Percentiles rank a stretch among this genome's conserved stretches.
These are phyloP conservation scores for Phellopilus nigrolimitatus DNA, from an alignment of 1,284 basidiomycete genomes.

Conservation along the genomic window DNA sequence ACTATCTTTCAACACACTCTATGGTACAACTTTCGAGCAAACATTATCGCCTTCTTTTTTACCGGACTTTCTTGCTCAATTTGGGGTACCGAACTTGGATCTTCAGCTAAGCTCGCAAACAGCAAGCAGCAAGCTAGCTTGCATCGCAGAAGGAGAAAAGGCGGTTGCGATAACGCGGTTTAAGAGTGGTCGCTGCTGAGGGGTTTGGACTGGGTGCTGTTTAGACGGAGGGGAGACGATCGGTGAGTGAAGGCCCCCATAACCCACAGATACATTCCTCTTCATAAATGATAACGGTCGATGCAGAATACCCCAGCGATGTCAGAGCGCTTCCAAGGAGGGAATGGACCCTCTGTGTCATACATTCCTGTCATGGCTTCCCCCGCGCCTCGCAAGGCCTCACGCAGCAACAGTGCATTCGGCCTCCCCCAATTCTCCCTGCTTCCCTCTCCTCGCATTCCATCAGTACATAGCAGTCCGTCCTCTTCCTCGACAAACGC, in stretches of 20 bases:
- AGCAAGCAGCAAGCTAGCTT: no score
- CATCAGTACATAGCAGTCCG: background rate
- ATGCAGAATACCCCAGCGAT: background rate
- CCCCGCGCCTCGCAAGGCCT: conserved; percentile 10
- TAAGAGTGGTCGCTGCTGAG: no score
- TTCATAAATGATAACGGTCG: background rate
- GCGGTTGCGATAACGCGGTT: no score
- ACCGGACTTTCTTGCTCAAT: background rate
- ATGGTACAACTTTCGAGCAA: background rate
- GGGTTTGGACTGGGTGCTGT: no score
- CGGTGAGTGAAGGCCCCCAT: background rate
- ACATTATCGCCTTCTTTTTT: background rate
- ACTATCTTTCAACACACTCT: background rate
- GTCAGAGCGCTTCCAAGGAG: conserved; percentile 7
- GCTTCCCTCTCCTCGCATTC: conserved; percentile 2
- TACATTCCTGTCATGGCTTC: conserved; percentile 13
- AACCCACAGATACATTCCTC: no score
- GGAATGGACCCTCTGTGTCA: conserved; percentile 5
- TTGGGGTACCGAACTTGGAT: background rate
- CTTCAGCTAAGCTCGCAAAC: background rate
- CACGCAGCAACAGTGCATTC: background rate
- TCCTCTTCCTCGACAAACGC: background rate
- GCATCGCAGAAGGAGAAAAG: no score
- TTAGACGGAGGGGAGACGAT: no score
- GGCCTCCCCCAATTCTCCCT: conserved; percentile 5